A percentile compares a stretch with the other conserved stretches of the same genome.
Conservation (phyloP, 2,329 filamentous ascomycete genomes). For the Talaromyces sp. region DNA sequence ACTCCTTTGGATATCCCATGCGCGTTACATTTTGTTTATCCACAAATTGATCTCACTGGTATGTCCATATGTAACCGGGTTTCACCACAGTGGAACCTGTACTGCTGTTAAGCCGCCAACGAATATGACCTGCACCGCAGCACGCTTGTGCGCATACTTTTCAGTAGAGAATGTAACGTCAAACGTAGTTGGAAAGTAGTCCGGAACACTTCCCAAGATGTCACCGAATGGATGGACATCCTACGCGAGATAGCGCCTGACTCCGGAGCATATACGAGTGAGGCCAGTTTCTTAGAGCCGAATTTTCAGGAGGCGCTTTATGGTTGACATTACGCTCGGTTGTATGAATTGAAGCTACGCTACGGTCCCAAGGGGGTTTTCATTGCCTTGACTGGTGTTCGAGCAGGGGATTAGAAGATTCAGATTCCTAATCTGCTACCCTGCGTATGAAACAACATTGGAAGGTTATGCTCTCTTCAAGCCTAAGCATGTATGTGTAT, state of each 20-base stretch:
- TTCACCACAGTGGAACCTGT: too few relatives aligned
- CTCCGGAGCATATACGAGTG: constrained; percentile 43
- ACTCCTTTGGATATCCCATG: too few relatives aligned
- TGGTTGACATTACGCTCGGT: constrained; percentile 38
- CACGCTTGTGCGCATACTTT: too few relatives aligned
- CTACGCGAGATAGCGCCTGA: constrained; percentile 29
- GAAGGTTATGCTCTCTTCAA: not conserved
- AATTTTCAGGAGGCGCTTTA: constrained; percentile 44
- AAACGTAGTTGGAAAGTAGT: too few relatives aligned
- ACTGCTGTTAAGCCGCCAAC: too few relatives aligned
- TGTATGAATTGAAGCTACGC: constrained; percentile 39
- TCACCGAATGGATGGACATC: not conserved
- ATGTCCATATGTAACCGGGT: too few relatives aligned
- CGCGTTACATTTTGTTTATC: too few relatives aligned
- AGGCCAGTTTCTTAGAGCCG: constrained; percentile 41
- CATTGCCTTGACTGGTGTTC: constrained; percentile 20
- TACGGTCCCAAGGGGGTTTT: constrained; percentile 44
- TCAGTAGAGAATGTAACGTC: too few relatives aligned
- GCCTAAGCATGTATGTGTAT: not conserved
- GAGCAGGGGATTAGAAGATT: constrained; percentile 7
- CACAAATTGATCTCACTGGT: too few relatives aligned
- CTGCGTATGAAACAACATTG: not conserved
- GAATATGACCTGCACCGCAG: too few relatives aligned
- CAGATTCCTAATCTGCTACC: not conserved
- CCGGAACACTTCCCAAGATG: constrained; percentile 19